Percentiles rank a stretch among this genome's conserved stretches.
Evolutionary conservation across 2,329 filamentous ascomycete genomes (phyloP).

Genomic region (Colletotrichum somersetense): DNA sequence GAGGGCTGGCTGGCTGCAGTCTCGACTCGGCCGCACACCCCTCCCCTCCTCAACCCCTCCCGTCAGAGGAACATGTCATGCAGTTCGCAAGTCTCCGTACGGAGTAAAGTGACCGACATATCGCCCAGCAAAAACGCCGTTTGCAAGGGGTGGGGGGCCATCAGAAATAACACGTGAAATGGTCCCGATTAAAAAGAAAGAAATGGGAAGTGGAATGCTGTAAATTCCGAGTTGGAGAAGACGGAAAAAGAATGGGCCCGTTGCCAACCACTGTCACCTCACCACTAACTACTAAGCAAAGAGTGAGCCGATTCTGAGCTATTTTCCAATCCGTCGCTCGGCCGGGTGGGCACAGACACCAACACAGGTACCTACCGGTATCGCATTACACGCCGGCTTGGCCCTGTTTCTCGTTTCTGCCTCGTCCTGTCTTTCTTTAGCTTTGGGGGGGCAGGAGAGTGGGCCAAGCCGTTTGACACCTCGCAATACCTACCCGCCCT

Average conservation of each 20-base stretch:
- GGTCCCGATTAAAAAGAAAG: not conserved
- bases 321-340: constrained; percentile 8
- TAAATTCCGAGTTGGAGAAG: constrained; percentile 18
- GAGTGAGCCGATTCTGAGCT: constrained; percentile 35
- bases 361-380: not conserved
- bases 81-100: not conserved
- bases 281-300: not conserved
- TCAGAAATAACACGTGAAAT: constrained; percentile 25
- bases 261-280: constrained; percentile 17
- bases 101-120: constrained; percentile 14
- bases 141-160: not conserved
- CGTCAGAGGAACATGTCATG: not conserved
- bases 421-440: not conserved
- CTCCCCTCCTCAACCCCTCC: not conserved
- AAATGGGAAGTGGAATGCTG: constrained; percentile 37
- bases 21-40: not conserved
- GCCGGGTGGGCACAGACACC: constrained; percentile 7
- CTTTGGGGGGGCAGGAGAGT: not conserved
- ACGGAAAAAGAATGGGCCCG: not conserved
- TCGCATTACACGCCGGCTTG: constrained; percentile 3
- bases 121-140: not conserved
- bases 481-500: not conserved
- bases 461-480: constrained; percentile 6
- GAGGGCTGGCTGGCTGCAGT: not conserved
- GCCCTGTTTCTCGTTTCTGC: constrained; percentile 8